Percentiles rank a stretch among this genome's conserved stretches.
These are phyloP conservation scores for Trichaptum fuscoviolaceum DNA, from an alignment of 768 basidiomycete species.

Conservation along the genomic window DNA sequence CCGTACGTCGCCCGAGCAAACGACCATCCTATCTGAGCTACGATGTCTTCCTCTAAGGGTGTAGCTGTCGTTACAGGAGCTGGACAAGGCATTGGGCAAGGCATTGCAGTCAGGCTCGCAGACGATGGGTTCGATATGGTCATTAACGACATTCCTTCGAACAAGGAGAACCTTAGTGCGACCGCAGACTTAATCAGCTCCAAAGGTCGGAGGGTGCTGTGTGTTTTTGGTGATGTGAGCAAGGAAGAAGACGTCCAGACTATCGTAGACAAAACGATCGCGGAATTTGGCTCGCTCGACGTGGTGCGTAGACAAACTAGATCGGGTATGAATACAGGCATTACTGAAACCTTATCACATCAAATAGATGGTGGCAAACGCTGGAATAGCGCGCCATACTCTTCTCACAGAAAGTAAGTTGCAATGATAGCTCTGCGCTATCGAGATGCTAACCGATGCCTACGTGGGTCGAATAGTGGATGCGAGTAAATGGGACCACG, in stretches of 20 bases:
- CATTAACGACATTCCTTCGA: conserved; percentile 27
- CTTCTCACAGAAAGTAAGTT: conserved; percentile 10
- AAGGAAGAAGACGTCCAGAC: conserved; percentile 25
- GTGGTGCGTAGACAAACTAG: conserved; percentile 23
- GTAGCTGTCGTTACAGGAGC: conserved; percentile 27
- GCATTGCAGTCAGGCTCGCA: conserved; percentile 31
- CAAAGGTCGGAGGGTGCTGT: not conserved
- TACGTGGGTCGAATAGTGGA: conserved; percentile 8
- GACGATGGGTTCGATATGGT: conserved; percentile 31
- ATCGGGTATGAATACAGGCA: not conserved
- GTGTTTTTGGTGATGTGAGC: conserved; percentile 22
- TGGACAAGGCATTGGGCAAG: conserved; percentile 28
- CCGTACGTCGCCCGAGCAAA: not conserved
- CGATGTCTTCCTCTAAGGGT: conserved; percentile 25
- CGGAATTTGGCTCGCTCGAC: conserved; percentile 25
- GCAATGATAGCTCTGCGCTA: not conserved
- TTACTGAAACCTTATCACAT: not conserved
- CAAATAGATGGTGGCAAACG: conserved; percentile 19
- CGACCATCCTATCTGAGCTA: not conserved
- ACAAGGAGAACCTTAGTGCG: conserved; percentile 1
- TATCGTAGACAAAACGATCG: conserved; percentile 22
- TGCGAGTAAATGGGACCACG: conserved; percentile 6
- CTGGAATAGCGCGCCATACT: conserved; percentile 14
- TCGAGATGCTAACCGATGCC: not conserved
- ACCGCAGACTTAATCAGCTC: not conserved